Conservation (phyloP, 169 alveolate species). For the Plasmodium adleri region DNA sequence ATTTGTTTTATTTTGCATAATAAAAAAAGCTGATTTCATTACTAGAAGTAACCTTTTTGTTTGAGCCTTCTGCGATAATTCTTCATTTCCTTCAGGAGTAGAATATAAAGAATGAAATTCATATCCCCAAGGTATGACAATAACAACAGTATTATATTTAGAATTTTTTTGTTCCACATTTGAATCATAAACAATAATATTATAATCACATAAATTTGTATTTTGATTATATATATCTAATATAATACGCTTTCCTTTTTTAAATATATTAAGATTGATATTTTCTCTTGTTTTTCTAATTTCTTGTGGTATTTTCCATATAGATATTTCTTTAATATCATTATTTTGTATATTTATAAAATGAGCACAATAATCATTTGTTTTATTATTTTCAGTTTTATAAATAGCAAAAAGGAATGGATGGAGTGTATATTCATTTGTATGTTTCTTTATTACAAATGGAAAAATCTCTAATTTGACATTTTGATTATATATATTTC, state of each 20-base stretch:
- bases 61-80: constrained; percentile 36
- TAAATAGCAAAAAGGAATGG: constrained; percentile 65
- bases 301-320: constrained; percentile 71
- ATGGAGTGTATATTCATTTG: constrained; percentile 47
- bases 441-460: constrained; percentile 60
- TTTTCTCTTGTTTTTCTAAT: constrained; percentile 29
- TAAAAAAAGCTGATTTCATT: constrained; percentile 36
- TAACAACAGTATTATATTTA: constrained; percentile 61
- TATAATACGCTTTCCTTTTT: constrained; percentile 64
- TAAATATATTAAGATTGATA: constrained; percentile 36
- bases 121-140: constrained; percentile 65
- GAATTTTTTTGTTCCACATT: not conserved
- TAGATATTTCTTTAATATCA: constrained; percentile 12
- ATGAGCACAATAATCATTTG: constrained; percentile 19
- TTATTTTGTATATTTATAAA: constrained; percentile 13
- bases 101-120: constrained; percentile 71
- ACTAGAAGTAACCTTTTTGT: constrained; percentile 52
- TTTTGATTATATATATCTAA: constrained; percentile 43
- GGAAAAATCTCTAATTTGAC: constrained; percentile 81
- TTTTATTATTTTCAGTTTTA: constrained; percentile 18
- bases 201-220: constrained; percentile 42
- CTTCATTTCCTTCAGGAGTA: constrained; percentile 71
- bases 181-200: constrained; percentile 64
- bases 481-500: constrained; percentile 78
- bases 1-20: not conserved